Evolutionary conservation across 768 basidiomycete genomes (phyloP).

Genomic region (Hypsizygus marmoreus): DNA sequence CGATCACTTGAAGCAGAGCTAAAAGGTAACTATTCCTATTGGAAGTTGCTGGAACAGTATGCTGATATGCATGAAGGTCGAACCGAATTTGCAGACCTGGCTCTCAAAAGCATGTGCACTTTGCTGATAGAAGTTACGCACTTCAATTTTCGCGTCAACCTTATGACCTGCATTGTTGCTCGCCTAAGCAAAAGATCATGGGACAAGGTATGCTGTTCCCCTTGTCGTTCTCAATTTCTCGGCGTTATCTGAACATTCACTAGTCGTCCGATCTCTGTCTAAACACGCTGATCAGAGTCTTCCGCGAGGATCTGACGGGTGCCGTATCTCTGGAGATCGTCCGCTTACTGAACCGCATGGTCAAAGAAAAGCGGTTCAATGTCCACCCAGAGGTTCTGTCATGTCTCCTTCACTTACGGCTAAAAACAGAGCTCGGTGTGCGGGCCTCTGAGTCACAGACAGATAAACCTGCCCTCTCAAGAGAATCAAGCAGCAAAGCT

Average conservation of each 20-base stretch:
- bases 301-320: constrained; percentile 81
- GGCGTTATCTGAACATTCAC: constrained; percentile 11
- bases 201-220: constrained; percentile 68
- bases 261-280: constrained; percentile 89
- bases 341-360: constrained; percentile 90
- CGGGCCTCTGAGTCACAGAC: constrained; percentile 72
- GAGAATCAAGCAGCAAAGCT: constrained; percentile 46
- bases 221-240: constrained; percentile 11
- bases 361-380: constrained; percentile 89
- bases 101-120: constrained; percentile 86
- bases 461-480: constrained; percentile 47
- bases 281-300: constrained; percentile 77
- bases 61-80: constrained; percentile 45
- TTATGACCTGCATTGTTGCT: constrained; percentile 85
- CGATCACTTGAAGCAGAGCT: constrained; percentile 83
- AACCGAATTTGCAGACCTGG: constrained; percentile 63
- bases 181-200: constrained; percentile 84
- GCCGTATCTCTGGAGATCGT: constrained; percentile 84
- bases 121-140: constrained; percentile 82
- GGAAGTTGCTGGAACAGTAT: constrained; percentile 1
- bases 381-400: constrained; percentile 88
- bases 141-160: constrained; percentile 95
- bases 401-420: constrained; percentile 80
- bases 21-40: constrained; percentile 59
- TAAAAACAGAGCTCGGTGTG: constrained; percentile 83